Percentiles rank a stretch among this genome's conserved stretches.
Evolutionary conservation across 768 basidiomycete species (phyloP).

Genomic region (Hericium coralloides): DNA sequence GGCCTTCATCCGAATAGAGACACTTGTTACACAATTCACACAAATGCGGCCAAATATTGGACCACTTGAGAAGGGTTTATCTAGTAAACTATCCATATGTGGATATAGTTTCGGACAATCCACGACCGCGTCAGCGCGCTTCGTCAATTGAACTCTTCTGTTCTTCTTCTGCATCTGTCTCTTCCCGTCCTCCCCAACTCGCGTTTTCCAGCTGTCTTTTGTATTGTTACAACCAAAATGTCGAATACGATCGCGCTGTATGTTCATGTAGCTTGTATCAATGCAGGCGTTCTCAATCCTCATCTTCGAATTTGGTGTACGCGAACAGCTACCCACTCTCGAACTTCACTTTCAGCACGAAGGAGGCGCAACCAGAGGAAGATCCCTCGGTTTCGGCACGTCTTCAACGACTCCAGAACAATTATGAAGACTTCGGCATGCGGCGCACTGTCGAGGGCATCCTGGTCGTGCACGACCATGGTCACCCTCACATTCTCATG

Average conservation of each 20-base stretch:
- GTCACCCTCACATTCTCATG: slow-evolving; percentile 96
- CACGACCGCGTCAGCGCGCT: background rate
- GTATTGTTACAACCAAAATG: slow-evolving; percentile 21
- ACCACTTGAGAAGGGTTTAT: too few species aligned
- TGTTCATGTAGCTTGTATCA: slow-evolving; percentile 11
- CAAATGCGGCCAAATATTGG: too few species aligned
- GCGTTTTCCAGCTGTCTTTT: background rate
- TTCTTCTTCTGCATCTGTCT: background rate
- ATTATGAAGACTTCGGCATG: slow-evolving; percentile 97
- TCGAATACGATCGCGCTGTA: slow-evolving; percentile 46
- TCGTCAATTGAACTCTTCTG: too few species aligned
- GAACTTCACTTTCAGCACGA: slow-evolving; percentile 93
- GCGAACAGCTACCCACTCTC: slow-evolving; percentile 65
- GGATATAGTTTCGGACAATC: background rate
- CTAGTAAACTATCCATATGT: too few species aligned
- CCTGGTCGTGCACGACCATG: slow-evolving; percentile 90
- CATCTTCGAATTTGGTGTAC: background rate
- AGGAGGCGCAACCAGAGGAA: slow-evolving; percentile 95
- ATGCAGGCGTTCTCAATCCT: background rate
- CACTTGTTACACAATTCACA: too few species aligned
- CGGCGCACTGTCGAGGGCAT: slow-evolving; percentile 89
- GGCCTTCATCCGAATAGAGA: too few species aligned
- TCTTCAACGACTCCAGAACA: slow-evolving; percentile 87
- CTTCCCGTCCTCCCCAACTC: background rate
- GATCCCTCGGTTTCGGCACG: slow-evolving; percentile 94